Evolutionary conservation across 73 alveolate species (phyloP), one percentile per base, ranked within the genome.

Genomic region (Blepharisma stoltei): DNA sequence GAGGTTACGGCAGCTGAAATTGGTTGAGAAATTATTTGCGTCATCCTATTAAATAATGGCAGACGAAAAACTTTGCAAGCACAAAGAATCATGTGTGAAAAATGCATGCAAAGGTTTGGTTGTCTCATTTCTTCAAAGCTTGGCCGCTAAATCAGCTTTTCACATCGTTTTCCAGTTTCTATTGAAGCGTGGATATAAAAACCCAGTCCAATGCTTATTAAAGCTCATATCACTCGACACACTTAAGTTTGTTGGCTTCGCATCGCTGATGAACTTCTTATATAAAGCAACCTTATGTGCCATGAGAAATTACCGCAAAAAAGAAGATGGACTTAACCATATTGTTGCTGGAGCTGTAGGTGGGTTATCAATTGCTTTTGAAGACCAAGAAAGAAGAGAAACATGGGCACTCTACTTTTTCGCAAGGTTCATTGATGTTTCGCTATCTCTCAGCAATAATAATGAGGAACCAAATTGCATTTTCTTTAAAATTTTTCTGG

Each of bases 271-370:
- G 73, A 18, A 14, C 45, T 60, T 5, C 23, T 25, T 60, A 60
- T 60, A 14, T 38, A 60, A 60, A 60, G 23, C 46, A n/a, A 60
- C 48, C 46, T 25, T 60, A 20, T 60, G 73, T 38, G 46, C 73
- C 2, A 18, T 60, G 73, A 60, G 73, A 38, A 60, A 60, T 11
- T 60, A 14, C 23, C 14, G 73, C 2, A 25, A 25, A 25, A 60
- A 60, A 60, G 73, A 60, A 60, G 73, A 60, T 4, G 73, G 73
- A 14, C 46, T 60, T n/a, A 60, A 60, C 46, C 23, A 60, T 25
- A 18, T 60, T 25, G 45, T 60, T 20, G 73, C 73, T 18, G 73
- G 73, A 25, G 45, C 48, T 1, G 23, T 60, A 14, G 38, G 49
- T 9, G 73, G 73, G 23, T 38, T 60, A 14, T 18, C 48, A 18